A percentile compares a stretch with the other conserved stretches of the same genome.
Evolutionary conservation across 352 stramenopile species (phyloP).

Genomic region (Phytophthora chlamydospora): DNA sequence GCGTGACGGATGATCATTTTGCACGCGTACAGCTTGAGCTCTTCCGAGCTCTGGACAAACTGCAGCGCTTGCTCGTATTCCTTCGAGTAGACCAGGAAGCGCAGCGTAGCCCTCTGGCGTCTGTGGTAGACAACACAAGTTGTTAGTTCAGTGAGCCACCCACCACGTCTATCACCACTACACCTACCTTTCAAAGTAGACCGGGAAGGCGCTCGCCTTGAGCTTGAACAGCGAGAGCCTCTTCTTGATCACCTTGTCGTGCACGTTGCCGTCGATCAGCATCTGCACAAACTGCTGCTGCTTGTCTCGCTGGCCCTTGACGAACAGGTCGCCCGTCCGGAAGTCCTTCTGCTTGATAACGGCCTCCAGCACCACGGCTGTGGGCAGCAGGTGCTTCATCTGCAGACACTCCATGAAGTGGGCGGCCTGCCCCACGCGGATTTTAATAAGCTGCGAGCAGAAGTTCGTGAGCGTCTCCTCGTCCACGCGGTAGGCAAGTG

Average conservation of each 20-base stretch:
- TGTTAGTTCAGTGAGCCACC: background rate
- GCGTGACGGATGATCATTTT: constrained; percentile 56
- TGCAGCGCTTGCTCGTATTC: constrained; percentile 63
- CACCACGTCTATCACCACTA: background rate
- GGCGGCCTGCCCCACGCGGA: constrained; percentile 40
- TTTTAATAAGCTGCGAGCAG: constrained; percentile 35
- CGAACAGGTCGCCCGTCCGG: constrained; percentile 60
- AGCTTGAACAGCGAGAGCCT: constrained; percentile 66
- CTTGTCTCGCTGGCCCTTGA: constrained; percentile 36
- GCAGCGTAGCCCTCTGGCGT: constrained; percentile 51
- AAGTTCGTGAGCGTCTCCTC: constrained; percentile 33
- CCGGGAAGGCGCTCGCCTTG: constrained; percentile 56
- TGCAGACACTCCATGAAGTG: constrained; percentile 53
- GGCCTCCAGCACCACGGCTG: constrained; percentile 42
- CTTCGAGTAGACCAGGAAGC: constrained; percentile 67
- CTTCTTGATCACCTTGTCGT: constrained; percentile 81
- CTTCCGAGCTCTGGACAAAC: constrained; percentile 34
- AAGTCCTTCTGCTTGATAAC: constrained; percentile 64
- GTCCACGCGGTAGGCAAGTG: constrained; percentile 46
- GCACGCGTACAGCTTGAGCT: constrained; percentile 58
- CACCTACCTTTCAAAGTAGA: constrained; percentile 52
- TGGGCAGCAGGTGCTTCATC: constrained; percentile 51
- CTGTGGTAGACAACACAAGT: constrained; percentile 18
- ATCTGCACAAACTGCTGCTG: constrained; percentile 59
- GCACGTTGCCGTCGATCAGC: constrained; percentile 48